Evolutionary conservation across 2,329 filamentous ascomycete genomes (phyloP).

Genomic region (Exophiala lecanii-corni): DNA sequence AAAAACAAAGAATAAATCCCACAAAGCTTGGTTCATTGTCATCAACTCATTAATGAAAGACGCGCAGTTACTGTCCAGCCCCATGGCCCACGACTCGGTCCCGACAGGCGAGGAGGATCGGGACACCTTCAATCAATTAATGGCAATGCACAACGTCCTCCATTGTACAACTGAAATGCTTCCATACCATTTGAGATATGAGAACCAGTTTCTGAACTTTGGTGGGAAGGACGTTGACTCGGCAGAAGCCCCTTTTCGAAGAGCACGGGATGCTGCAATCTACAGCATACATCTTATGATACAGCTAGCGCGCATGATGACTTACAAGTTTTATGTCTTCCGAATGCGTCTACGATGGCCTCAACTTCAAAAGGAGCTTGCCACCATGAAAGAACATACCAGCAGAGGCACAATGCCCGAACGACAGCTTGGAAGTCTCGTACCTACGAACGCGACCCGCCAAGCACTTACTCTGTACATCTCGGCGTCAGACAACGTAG

Average conservation of each 20-base stretch:
- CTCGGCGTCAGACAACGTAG: background rate
- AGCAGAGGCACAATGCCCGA: background rate
- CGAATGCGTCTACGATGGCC: background rate
- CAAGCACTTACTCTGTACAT: background rate
- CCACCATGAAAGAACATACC: background rate
- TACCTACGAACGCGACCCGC: background rate
- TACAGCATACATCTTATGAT: slow-evolving; percentile 34
- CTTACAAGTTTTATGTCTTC: slow-evolving; percentile 31
- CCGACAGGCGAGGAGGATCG: slow-evolving; percentile 1
- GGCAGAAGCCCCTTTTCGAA: background rate
- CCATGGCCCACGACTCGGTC: slow-evolving; percentile 21
- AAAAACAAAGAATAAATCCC: slow-evolving; percentile 30
- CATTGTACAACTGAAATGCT: slow-evolving; percentile 27
- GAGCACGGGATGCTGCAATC: slow-evolving; percentile 25
- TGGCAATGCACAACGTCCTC: slow-evolving; percentile 19
- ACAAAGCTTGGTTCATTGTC: slow-evolving; percentile 37
- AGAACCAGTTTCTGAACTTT: slow-evolving; percentile 28
- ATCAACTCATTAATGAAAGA: slow-evolving; percentile 38
- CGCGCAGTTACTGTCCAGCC: slow-evolving; percentile 32
- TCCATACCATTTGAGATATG: slow-evolving; percentile 30
- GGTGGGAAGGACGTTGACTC: background rate
- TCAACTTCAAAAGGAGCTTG: background rate
- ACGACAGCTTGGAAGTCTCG: background rate
- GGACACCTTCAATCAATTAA: slow-evolving; percentile 26
- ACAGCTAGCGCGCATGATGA: slow-evolving; percentile 34